Base-by-base conservation (phyloP, 2,329 filamentous ascomycete species). In the Uncinocarpus reesii region DNA sequence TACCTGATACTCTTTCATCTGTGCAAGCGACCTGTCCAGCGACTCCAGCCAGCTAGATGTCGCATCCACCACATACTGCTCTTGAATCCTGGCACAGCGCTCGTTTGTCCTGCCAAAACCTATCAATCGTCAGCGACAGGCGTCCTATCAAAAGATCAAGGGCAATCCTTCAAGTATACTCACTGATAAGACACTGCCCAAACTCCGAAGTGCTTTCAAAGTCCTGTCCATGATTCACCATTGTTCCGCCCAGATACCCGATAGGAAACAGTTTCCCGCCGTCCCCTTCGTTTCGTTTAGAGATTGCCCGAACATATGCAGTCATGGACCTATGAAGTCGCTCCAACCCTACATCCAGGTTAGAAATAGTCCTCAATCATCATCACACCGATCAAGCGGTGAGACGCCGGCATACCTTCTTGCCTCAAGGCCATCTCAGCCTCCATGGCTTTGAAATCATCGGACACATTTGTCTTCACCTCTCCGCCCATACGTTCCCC, bases 1-100 rank as follows among this genome's bases (percentile, higher is more conserved):
- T 74, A 90, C 85, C 76, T 95, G 88, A 60, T 95, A 96, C 62
- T 96, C 92, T 65, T 94, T 95, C 86, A 96, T 90, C 76, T 95
- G 92, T 29, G 86, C 82, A 45, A 95, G 68, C 21, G 84, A 93
- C 56, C 88, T 76, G 65, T 96, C 90, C 18, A 95, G 72, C n/a
- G 85, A 88, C 64, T 95, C 88, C 50, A 94, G 74, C 90, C 90
- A 95, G 63, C 78, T 84, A 28, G 79, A 77, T 13, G 84, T 93
- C 53, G 87, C 83, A 58, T 85, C 78, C 28, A 79, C 75, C 38
- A 87, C 79, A 60, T 90, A 95, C 20, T 75, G 79, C 63, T 95
- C 90, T 66, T 96, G 90, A 48, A 87, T 77, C 41, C 86, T 80
- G 8, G 86, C 86, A 55, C 95, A 77, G 45, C 85, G 81, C 70